Evolutionary conservation across 2,329 filamentous ascomycete genomes (phyloP), one percentile per base, ranked within the genome.

Genomic region (Trichoderma sp.): DNA sequence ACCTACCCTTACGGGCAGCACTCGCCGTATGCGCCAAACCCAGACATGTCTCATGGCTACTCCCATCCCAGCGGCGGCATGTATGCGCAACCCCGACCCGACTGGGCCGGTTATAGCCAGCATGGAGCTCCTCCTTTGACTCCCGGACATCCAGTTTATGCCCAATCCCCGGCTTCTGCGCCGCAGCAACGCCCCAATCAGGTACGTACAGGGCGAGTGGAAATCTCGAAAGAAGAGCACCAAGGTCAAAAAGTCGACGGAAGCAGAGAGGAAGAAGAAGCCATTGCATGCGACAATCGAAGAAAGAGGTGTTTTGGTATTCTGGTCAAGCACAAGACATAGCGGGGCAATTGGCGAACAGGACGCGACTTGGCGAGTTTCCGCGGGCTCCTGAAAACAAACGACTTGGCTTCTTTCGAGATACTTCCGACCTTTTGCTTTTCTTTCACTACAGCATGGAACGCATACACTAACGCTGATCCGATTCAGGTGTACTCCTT

Each of bases 401-500:
- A 44, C 24, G 12, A 19, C 15, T n/a, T 30, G 10, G 10, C 21
- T 30, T 24, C 5, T n/a, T 43, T 10, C 47, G 17, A 61, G 58
- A 52, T n/a, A 15, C 24, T 12, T 15, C 7, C 7, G n/a, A n/a
- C n/a, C n/a, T n/a, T n/a, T n/a, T 21, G 10, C 1, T 7, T 7
- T n/a, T 26, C 21, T 61, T 21, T 10, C n/a, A 54, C n/a, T 7
- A 47, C 17, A 17, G 7, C 39, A 45, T 12, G 21, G 12, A 24
- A 51, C 44, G 19, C 26, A 28, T 34, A 28, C 24, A 14, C 44
- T 63, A 26, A 63, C 58, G 41, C 57, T 45, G 67, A 67, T 70
- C 64, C 71, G 80, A n/a, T 85, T 3, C 3, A 97, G 85, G 94
- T 99, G 47, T 98, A 98, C 77, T 97, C 93, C 0, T 98, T 99